Base-by-base conservation (phyloP, 306 rosid species). In the Malus asiatica region DNA sequence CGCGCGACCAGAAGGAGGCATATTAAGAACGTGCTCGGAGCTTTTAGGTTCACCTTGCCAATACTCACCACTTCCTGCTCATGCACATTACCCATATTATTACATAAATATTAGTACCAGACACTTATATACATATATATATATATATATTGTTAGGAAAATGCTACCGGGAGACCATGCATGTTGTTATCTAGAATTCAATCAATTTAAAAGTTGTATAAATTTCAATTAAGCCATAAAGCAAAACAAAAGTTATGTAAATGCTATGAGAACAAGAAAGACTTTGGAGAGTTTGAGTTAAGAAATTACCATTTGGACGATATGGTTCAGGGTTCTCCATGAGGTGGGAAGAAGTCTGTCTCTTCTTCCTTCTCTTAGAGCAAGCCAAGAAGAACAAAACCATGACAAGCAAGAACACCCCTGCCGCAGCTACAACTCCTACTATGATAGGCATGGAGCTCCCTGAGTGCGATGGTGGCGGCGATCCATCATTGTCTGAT, bases 401-500 rank as follows among this genome's bases (percentile, higher is more conserved):
- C 27, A 84, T 1, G 55, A 90, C 44, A 14, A 88, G 66, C 2
- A 91, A 76, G 63, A 90, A 59, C 18, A 93, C 20, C 8, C 83
- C 95, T 19, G 67, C 90, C 23, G 82, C 95, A 19, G 70, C 79
- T 52, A 78, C 89, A 62, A 87, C 48, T 80, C 86, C 97, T 58
- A 84, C 25, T 33, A 94, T 86, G 68, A 74, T 1, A 8, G 88
- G 81, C 46, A 44, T 7, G 16, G 82, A 59, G 7, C 20, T 25
- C 19, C 55, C 55, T 2, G 70, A 66, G 27, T n/a, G 14, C 16
- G 46, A 42, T 14, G 57, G 29, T 25, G 77, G 66, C 1, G 60
- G 10, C 3, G 51, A 22, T 3, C 11, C 30, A 11, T 73, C 57
- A 10, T 16, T 44, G 4, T 35, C 32, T 9, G 25, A 8, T 2